Base-by-base conservation (phyloP, 2,329 filamentous ascomycete species). In the Aureobasidium melanogenum region DNA sequence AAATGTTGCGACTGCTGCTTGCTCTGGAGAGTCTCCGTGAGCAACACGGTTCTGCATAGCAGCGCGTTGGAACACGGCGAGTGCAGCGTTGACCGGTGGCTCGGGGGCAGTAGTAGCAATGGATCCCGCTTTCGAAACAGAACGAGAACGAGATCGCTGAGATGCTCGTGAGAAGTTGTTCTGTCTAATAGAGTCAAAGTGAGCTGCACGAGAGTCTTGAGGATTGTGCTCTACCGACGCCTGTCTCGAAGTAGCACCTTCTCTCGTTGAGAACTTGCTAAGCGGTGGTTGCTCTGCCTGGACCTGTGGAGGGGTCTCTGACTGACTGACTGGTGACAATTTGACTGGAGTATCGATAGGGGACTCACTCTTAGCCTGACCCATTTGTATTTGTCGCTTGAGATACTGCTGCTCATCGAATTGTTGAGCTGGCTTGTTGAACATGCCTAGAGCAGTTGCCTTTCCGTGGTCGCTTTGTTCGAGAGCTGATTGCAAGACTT, bases 351-450 rank as follows among this genome's bases (percentile, higher is more conserved):
- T 57, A 6, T 59, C 56, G 26, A 55, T 59, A 26, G 39, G 61
- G 39, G 56, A 50, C 22, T 60, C 55, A 4, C 32, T 50, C 24
- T 66, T 65, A 9, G 70, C 69, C 52, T 88, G 84, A 65, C 93
- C 88, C 71, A 96, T 83, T 71, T 91, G 88, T 51, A 89, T 77
- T 69, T 96, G 88, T 47, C 91, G 84, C 69, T 95, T 88, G 5
- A 89, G 83, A 68, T 90, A 97, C 69, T 90, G 88, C 22, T 87
- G 84, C 69, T 97, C 92, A 68, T 96, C 90, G 67, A 94, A 96
- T 8, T 85, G 83, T 55, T 87, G 83, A 1, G 78, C 76, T 1
- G 91, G 89, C 69, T 91, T 91, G 65, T 88, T 88, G 72, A 88
- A 88, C 0, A 84, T 77, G 32, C 85, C 84, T 73, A 86, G 78